Base-by-base conservation (phyloP, 2,329 filamentous ascomycete genomes). In the Aspergillus fumigatus region DNA sequence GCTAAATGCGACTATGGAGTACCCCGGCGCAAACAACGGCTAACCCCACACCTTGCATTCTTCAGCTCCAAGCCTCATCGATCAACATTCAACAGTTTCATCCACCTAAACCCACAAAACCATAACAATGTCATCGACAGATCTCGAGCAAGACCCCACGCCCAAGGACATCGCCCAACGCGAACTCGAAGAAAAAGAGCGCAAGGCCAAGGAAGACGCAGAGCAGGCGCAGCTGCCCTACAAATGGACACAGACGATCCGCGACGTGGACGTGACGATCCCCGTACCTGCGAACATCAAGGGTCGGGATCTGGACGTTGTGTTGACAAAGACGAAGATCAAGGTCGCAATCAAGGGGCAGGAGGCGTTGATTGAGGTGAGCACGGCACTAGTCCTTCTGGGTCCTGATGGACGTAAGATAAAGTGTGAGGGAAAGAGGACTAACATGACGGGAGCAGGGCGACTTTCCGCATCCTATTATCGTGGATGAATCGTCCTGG, bases 191-290 rank as follows among this genome's bases (percentile, higher is more conserved):
- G 83, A 87, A 67, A 79, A 78, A 61, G 83, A 83, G 65, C 80
- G 79, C 63, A 82, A 81, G 67, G 87, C 85, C 60, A 87, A 88
- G 72, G 92, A 99, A 78, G 81, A 84, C 55, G 88, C 87, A 67
- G 94, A 99, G 78, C 94, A 99, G 80, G 88, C 87, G 45, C 84
- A 88, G 25, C 86, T 99, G 45, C 94, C 94, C 0, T 99, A 99
- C 86, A 94, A 95, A 79, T 99, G 94, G 94, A 89, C 84, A 10
- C 94, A 99, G 78, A 92, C 89, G 25, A 96, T 99, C 72, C 82
- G 82, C 65, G 94, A 97, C 70, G 79, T 97, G 59, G 90, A 96
- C 70, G 78, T 97, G 67, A 88, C 83, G 51, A 82, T 95, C 57
- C 79, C 83, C 27, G 85, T 99, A 0, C 88, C 93, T 0, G 88